Conservation (phyloP, 78 protist genomes). For the Monosiga brevicollis region DNA sequence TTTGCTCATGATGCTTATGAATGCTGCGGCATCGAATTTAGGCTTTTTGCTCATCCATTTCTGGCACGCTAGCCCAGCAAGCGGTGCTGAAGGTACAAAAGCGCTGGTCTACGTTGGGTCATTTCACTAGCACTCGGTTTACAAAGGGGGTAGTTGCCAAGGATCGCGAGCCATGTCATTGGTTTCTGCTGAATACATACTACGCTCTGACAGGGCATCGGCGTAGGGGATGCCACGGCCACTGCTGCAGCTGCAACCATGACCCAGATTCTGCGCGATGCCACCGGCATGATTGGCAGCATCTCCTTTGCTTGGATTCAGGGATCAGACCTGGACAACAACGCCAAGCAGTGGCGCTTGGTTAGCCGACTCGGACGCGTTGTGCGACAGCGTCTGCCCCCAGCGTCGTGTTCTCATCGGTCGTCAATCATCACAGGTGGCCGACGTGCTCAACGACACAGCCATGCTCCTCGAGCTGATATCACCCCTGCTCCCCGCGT, state of each 20-base stretch:
- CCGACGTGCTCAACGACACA: slow-evolving; percentile 32
- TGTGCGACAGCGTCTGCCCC: too few species aligned
- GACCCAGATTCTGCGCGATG: slow-evolving; percentile 25
- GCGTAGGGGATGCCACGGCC: slow-evolving; percentile 27
- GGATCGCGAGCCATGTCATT: not conserved
- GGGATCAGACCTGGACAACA: not conserved
- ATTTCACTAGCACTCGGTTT: too few species aligned
- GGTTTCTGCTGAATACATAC: not conserved
- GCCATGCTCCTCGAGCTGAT: slow-evolving; percentile 16
- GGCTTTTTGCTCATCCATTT: slow-evolving; percentile 11
- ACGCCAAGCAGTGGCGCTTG: slow-evolving; percentile 15
- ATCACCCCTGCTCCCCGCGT: slow-evolving; percentile 1
- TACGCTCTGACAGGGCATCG: slow-evolving; percentile 2
- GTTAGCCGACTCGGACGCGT: too few species aligned
- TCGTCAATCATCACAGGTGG: too few species aligned
- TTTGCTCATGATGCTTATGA: not conserved
- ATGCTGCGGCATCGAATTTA: not conserved
- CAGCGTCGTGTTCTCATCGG: too few species aligned
- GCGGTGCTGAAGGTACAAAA: slow-evolving; percentile 5
- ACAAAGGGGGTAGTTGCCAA: not conserved
- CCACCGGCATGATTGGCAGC: slow-evolving; percentile 14
- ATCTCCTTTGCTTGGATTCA: slow-evolving; percentile 11
- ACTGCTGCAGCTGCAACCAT: slow-evolving; percentile 25
- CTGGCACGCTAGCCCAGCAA: not conserved
- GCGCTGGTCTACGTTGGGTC: too few species aligned